Evolutionary conservation across 2,329 filamentous ascomycete genomes (phyloP), one percentile per base, ranked within the genome.

Genomic region (Aureobasidium musti): DNA sequence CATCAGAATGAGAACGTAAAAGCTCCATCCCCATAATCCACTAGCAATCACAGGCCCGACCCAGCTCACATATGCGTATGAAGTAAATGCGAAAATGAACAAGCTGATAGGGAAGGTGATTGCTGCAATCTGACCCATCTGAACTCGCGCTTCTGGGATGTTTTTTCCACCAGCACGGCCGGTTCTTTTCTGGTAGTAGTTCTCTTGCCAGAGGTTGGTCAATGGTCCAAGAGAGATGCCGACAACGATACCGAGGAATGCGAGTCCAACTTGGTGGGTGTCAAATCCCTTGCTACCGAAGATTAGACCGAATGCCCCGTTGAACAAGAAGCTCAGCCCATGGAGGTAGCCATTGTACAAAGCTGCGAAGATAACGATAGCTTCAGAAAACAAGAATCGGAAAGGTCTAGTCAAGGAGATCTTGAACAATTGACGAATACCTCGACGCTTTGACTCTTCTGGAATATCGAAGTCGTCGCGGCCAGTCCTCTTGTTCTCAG

Each of bases 51-150:
- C 75, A 0, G 81, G 79, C 0, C 78, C 76, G 14, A 81, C 77
- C 80, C 80, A 82, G 13, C 73, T 77, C 41, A 81, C 13, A 39
- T 50, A 41, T 35, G 73, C 73, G 56, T 74, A 75, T 0, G 78
- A 79, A 14, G 73, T 77, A 81, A 82, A 83, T 13, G 77, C 80
- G 67, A 82, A 82, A 77, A 79, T 80, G 70, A 82, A 82, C 5
- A 82, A 72, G 45, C 80, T 80, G 53, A 73, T 72, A 0, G 81
- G 80, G 13, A 83, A 72, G 5, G 79, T 69, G 8, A 79, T 68
- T 0, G 76, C 78, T 23, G 77, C 79, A 14, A 80, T 56, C 54
- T 82, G 79, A 76, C 81, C 79, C 2, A 79, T 77, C 10, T 78
- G 73, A 0, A 83, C 74, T 53, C 80, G 76, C 68, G 78, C 77